These are phyloP conservation scores for Leishmania gerbilli DNA, from an alignment of 208 protist species.

Conservation along the genomic window DNA sequence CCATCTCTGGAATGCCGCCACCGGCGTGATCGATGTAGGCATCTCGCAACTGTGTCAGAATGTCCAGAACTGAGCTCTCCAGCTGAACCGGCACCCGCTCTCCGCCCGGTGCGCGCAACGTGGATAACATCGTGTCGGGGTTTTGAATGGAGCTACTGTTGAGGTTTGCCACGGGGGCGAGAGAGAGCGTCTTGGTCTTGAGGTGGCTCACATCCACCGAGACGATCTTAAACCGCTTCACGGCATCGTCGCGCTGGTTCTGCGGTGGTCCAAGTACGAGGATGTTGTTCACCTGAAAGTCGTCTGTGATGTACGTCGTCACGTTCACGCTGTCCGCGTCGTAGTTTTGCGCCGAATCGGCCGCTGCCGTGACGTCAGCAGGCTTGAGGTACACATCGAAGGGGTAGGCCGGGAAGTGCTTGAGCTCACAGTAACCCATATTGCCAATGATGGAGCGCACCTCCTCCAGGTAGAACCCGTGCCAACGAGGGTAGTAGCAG, in stretches of 20 bases:
- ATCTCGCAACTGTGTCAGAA: conserved; percentile 66
- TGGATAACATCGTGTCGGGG: conserved; percentile 53
- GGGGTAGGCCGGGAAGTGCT: conserved; percentile 78
- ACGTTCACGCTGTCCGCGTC: conserved; percentile 38
- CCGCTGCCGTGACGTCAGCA: neutral
- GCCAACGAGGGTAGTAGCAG: conserved; percentile 90
- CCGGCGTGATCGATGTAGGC: conserved; percentile 80
- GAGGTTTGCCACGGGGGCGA: conserved; percentile 29
- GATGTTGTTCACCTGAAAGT: conserved; percentile 79
- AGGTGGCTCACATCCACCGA: conserved; percentile 73
- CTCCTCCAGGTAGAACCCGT: conserved; percentile 91
- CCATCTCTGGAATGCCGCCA: conserved; percentile 87
- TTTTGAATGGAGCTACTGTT: conserved; percentile 33
- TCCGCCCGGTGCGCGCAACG: conserved; percentile 26
- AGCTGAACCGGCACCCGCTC: conserved; percentile 48
- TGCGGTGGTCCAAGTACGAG: conserved; percentile 68
- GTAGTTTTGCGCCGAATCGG: conserved; percentile 9
- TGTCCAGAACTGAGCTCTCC: conserved; percentile 37
- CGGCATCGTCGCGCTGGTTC: conserved; percentile 84
- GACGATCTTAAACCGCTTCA: conserved; percentile 86
- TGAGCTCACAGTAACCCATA: conserved; percentile 69
- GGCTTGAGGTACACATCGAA: conserved; percentile 81
- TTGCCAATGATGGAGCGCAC: conserved; percentile 81
- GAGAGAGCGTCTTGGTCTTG: conserved; percentile 39
- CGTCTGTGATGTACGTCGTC: conserved; percentile 79